These are phyloP conservation scores for Vitis cinerea DNA, from an alignment of 164 flowering plant genomes.

Conservation along the genomic window DNA sequence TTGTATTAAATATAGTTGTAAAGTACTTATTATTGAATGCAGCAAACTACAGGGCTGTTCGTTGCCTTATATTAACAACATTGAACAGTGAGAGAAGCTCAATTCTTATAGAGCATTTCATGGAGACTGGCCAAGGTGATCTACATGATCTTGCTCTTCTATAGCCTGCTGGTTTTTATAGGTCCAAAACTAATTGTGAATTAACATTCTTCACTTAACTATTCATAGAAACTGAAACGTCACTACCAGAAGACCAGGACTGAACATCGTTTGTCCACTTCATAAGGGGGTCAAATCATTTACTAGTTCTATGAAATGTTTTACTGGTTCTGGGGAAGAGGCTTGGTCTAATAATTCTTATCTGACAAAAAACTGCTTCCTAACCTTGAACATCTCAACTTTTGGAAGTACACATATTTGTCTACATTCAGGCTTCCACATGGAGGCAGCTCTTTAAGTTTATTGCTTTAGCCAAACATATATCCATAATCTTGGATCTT, in stretches of 20 bases:
- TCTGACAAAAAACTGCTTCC: neutral
- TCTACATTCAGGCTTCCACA: too few relatives aligned
- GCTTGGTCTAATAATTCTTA: neutral
- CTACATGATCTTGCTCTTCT: neutral
- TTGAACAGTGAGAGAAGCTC: conserved; percentile 77
- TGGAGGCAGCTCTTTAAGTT: neutral
- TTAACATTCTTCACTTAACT: neutral
- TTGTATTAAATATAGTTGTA: neutral
- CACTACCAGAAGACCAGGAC: neutral
- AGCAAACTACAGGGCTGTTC: conserved; percentile 92
- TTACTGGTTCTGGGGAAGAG: neutral
- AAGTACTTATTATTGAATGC: conserved; percentile 17
- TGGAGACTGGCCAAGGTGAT: conserved; percentile 80
- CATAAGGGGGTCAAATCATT: neutral
- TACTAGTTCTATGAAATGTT: neutral
- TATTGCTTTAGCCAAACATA: too few relatives aligned
- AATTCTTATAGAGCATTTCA: conserved; percentile 71
- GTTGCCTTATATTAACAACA: conserved; percentile 73
- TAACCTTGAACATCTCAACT: too few relatives aligned
- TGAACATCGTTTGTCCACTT: neutral
- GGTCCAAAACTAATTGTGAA: neutral
- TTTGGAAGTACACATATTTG: too few relatives aligned
- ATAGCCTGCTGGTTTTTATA: neutral
- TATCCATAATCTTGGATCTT: neutral
- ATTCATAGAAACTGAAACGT: neutral